phyloP scores from a whole-genome alignment of 2,329 filamentous ascomycete genomes.

The Beauveria australis region DNA sequence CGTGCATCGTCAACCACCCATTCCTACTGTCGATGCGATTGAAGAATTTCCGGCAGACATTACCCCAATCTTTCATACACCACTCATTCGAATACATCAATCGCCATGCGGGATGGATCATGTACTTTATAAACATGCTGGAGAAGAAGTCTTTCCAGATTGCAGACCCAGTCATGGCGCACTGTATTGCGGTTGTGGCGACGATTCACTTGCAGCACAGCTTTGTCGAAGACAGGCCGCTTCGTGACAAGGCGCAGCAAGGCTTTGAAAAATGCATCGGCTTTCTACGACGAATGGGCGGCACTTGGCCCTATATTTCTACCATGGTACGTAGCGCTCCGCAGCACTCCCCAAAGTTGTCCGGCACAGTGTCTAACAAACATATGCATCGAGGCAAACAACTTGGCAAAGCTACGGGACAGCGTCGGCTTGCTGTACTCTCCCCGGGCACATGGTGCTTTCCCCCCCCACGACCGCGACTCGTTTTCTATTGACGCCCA shows the following conservation, averaged over 20 bases:
- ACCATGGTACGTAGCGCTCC: conserved; percentile 19
- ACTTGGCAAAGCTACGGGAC: conserved; percentile 23
- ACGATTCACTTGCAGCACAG: conserved; percentile 47
- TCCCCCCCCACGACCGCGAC: neutral
- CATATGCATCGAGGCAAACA: conserved; percentile 14
- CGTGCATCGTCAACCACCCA: conserved; percentile 45
- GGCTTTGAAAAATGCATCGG: conserved; percentile 22
- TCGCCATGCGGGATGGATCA: conserved; percentile 44
- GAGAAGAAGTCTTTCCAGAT: conserved; percentile 34
- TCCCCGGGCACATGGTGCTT: neutral
- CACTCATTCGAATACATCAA: conserved; percentile 44
- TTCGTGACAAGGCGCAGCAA: conserved; percentile 17
- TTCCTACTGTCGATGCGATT: conserved; percentile 44
- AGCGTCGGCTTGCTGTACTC: conserved; percentile 20
- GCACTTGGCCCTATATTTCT: conserved; percentile 18
- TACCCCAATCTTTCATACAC: conserved; percentile 46
- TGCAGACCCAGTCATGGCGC: conserved; percentile 26
- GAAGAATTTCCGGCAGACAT: conserved; percentile 41
- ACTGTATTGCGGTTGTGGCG: conserved; percentile 43
- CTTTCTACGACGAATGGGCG: conserved; percentile 18
- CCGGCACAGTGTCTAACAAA: neutral
- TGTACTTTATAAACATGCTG: conserved; percentile 41
- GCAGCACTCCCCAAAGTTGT: neutral
- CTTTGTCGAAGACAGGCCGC: conserved; percentile 27
- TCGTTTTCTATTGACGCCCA: conserved; percentile 25